These are phyloP conservation scores for Cercospora citrullina DNA, from an alignment of 2,329 filamentous ascomycete genomes.

Conservation along the genomic window DNA sequence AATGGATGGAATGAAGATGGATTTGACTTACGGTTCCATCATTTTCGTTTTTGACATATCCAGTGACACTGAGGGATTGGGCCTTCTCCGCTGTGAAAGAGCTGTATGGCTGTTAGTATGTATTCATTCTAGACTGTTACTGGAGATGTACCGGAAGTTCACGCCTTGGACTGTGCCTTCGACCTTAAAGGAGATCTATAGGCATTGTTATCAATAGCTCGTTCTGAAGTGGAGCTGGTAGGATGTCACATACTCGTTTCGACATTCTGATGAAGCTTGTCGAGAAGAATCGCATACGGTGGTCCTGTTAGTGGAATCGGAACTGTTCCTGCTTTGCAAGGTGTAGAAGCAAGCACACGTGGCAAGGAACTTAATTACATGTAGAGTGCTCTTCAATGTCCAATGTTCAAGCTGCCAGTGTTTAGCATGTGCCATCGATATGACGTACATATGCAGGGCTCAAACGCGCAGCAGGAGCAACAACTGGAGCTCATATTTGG, in stretches of 20 bases:
- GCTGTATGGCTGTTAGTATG: conserved; percentile 25
- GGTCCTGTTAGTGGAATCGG: neutral
- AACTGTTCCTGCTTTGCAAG: neutral
- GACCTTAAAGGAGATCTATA: conserved; percentile 52
- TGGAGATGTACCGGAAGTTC: conserved; percentile 49
- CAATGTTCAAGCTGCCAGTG: neutral
- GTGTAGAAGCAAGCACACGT: too few relatives aligned
- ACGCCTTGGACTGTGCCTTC: conserved; percentile 53
- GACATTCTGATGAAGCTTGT: conserved; percentile 20
- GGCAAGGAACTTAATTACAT: too few relatives aligned
- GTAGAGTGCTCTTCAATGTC: neutral
- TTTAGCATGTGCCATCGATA: neutral
- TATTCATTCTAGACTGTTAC: neutral
- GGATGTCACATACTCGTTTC: conserved; percentile 17
- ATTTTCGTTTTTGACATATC: conserved; percentile 48
- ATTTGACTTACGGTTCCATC: conserved; percentile 45
- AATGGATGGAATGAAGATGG: neutral
- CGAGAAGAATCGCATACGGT: conserved; percentile 19
- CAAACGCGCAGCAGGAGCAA: neutral
- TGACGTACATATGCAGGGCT: neutral
- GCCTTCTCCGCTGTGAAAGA: conserved; percentile 48
- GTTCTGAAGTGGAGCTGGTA: neutral
- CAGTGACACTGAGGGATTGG: conserved; percentile 46
- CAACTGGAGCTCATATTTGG: neutral
- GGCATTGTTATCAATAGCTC: neutral